Conservation (phyloP, 257 asterid genomes). For the Echium plantagineum region DNA sequence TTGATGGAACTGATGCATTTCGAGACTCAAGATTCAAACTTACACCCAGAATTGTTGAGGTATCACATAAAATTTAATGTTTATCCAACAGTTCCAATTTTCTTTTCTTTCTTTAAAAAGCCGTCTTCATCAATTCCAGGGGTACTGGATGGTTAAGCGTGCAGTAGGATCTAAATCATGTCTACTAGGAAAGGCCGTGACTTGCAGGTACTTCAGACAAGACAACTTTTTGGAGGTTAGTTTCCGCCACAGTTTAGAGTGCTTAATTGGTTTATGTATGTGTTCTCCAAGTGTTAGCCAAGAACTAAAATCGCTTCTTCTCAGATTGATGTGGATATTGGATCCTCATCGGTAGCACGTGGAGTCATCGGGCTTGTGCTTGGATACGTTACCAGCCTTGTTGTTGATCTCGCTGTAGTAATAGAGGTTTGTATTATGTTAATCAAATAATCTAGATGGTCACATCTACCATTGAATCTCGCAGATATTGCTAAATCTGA, state of each 20-base stretch:
- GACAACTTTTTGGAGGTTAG: slow-evolving; percentile 92
- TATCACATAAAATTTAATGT: slow-evolving; percentile 14
- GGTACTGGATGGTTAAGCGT: slow-evolving; percentile 99
- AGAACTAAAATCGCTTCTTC: slow-evolving; percentile 1
- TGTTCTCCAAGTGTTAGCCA: not conserved
- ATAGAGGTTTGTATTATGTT: slow-evolving; percentile 52
- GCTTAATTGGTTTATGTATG: not conserved
- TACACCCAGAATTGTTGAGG: slow-evolving; percentile 96
- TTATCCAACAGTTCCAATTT: not conserved
- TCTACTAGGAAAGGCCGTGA: slow-evolving; percentile 89
- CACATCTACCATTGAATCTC: not conserved
- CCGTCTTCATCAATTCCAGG: slow-evolving; percentile 29
- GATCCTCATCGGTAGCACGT: slow-evolving; percentile 97
- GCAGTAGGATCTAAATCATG: slow-evolving; percentile 99
- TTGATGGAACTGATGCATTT: slow-evolving; percentile 74
- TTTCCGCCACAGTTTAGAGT: not conserved
- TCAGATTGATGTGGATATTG: slow-evolving; percentile 97
- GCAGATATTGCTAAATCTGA: not conserved
- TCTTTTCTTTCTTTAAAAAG: not conserved
- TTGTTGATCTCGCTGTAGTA: slow-evolving; percentile 86
- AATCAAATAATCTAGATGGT: not conserved
- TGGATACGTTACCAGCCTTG: slow-evolving; percentile 82
- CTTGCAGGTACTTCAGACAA: slow-evolving; percentile 85
- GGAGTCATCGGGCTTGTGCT: slow-evolving; percentile 87
- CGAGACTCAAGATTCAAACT: slow-evolving; percentile 97